Base-by-base conservation (phyloP, 805 yeast genomes). In the Isabelozyma rhagii region DNA sequence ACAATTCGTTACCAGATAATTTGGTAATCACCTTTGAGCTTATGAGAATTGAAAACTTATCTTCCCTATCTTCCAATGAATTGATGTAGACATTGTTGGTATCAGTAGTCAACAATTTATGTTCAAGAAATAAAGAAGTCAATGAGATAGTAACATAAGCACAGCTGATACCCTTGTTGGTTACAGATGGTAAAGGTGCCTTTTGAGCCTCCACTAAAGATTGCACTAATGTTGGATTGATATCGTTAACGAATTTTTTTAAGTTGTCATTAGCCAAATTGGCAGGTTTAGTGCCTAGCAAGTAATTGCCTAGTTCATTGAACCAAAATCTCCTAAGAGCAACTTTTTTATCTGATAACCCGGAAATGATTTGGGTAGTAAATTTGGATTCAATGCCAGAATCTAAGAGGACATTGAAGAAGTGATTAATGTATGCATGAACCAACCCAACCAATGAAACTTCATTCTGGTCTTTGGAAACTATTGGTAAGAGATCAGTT, bases 391-490 rank as follows among this genome's bases (percentile, higher is more conserved):
- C 49, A 7, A 50, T 21, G 3, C 60, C 64, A 2, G 57, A 59
- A 3, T 53, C 54, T 1, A 60, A 48, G 21, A 70, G 51, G 2
- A 69, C 45, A 9, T 62, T 57, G 9, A 75, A 58, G 25, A 77
- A 70, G 53, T 81, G 83, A 1, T 55, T 52, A 39, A 83, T 73
- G 47, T 82, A 76, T 0, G 86, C 78, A 8, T 67, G 63, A 6
- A 85, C 69, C 50, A 83, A 69, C 3, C 73, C 68, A 3, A 69
- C 51, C 39, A 91, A 71, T 0, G 88, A 81, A 1, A 54, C 14
- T 60, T 93, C 98, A 57, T 90, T 89, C 43, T 83, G 80, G 58
- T 93, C 98, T 56, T 88, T 91, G 0, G 79, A 47, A 3, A 86
- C 71, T n/a, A 83, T 67, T 2, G 85, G 74, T 1, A 76, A 54